A percentile compares a stretch with the other conserved stretches of the same genome.
Conservation (phyloP, 345 rosid genomes). For the Eutrema heterophyllum region DNA sequence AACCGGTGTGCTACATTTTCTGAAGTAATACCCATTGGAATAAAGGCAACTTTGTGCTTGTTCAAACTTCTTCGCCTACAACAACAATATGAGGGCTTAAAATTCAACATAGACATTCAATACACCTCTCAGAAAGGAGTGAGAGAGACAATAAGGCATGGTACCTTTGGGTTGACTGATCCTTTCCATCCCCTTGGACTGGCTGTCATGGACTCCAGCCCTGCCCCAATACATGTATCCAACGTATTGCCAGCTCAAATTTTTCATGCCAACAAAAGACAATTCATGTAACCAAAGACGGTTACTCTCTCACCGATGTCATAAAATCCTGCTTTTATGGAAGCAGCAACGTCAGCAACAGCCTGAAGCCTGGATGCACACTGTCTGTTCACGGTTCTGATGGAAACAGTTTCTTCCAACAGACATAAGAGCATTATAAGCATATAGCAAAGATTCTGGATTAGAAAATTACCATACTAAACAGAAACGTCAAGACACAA, state of each 20-base stretch:
- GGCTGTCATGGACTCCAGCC: constrained; percentile 87
- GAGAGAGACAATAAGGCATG: neutral
- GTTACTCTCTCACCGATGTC: constrained; percentile 59
- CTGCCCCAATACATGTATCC: constrained; percentile 82
- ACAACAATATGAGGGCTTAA: too few species aligned
- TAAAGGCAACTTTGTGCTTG: constrained; percentile 87
- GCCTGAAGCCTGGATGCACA: constrained; percentile 99
- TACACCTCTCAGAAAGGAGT: neutral
- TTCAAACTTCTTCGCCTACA: constrained; percentile 65
- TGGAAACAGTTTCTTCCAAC: constrained; percentile 69
- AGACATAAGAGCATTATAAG: constrained; percentile 5
- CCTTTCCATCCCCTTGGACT: constrained; percentile 89
- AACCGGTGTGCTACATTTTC: constrained; percentile 90
- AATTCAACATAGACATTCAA: neutral
- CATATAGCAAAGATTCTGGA: neutral
- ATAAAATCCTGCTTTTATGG: constrained; percentile 93
- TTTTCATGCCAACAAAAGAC: neutral
- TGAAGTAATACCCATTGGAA: constrained; percentile 96
- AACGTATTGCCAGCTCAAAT: neutral
- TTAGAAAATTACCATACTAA: neutral
- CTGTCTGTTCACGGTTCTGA: constrained; percentile 89
- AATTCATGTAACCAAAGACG: neutral
- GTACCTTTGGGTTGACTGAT: constrained; percentile 77
- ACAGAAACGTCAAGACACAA: neutral
- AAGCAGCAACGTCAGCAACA: constrained; percentile 97